These are phyloP conservation scores for Xylariaceae sp. DNA, from an alignment of 2,329 filamentous ascomycete genomes.

Conservation along the genomic window DNA sequence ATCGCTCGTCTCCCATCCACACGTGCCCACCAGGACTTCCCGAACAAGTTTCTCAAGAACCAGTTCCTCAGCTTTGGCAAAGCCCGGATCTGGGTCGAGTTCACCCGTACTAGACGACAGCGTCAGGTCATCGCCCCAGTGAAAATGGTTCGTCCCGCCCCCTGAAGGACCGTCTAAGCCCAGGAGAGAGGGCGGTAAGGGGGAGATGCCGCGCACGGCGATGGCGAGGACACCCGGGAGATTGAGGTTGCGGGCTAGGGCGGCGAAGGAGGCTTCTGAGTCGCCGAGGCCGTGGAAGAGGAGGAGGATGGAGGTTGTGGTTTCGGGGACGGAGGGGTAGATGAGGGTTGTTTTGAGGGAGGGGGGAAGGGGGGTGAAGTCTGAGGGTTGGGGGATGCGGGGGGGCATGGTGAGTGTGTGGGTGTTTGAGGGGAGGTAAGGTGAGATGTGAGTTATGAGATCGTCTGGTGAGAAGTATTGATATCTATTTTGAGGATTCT, in stretches of 20 bases:
- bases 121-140: conserved; percentile 64
- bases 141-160: conserved; percentile 38
- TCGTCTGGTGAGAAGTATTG: too few species aligned
- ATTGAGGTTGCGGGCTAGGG: conserved; percentile 61
- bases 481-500: too few species aligned
- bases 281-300: conserved; percentile 84
- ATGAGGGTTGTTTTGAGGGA: conserved; percentile 42
- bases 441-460: too few species aligned
- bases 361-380: conserved; percentile 43
- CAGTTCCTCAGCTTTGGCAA: conserved; percentile 42
- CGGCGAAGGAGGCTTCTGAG: conserved; percentile 60
- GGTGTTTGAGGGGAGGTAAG: not conserved
- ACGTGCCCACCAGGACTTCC: conserved; percentile 47
- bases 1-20: conserved; percentile 55
- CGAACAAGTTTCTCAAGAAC: conserved; percentile 49
- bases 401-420: conserved; percentile 37
- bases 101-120: conserved; percentile 47
- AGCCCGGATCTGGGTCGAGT: conserved; percentile 59
- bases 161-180: conserved; percentile 34
- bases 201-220: conserved; percentile 64
- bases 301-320: conserved; percentile 68
- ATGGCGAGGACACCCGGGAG: conserved; percentile 75
- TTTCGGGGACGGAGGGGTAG: conserved; percentile 51
- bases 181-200: conserved; percentile 63
- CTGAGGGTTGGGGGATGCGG: conserved; percentile 45